Percentiles rank a stretch among this genome's conserved stretches.
phyloP scores from a whole-genome alignment of 2,329 filamentous ascomycete species.

The Aspergillus fumigatus region DNA sequence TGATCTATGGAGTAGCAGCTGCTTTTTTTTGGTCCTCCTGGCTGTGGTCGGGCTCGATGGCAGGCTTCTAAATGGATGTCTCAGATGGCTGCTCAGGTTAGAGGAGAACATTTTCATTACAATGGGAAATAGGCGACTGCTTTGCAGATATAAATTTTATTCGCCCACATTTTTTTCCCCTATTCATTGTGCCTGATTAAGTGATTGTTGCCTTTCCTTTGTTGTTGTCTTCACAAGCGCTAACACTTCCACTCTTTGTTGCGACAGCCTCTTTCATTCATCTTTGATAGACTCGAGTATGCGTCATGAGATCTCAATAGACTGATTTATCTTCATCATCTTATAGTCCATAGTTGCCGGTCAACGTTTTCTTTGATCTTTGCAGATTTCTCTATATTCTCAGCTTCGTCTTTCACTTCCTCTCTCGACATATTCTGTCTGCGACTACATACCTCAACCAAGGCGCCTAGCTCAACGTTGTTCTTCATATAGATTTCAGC shows the following conservation, averaged over 20 bases:
- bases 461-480: neutral
- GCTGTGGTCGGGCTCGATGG: constrained; percentile 1
- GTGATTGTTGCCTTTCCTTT: neutral
- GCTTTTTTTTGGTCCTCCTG: neutral
- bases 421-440: neutral
- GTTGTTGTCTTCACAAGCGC: constrained; percentile 1
- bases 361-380: constrained; percentile 5
- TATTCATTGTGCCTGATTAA: neutral
- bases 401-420: neutral
- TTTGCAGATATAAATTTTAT: neutral
- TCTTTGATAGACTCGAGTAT: constrained; percentile 12
- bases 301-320: constrained; percentile 13
- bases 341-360: constrained; percentile 15
- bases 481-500: constrained; percentile 1
- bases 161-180: neutral
- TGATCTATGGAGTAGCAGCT: neutral
- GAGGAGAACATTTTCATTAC: neutral
- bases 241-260: constrained; percentile 3
- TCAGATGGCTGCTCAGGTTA: neutral
- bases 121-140: neutral
- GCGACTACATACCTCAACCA: neutral
- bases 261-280: constrained; percentile 5
- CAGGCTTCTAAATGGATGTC: neutral
- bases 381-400: neutral
- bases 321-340: constrained; percentile 1